Base-by-base conservation (phyloP, 1,139 yeast species). In the Zygosaccharomyces sapae region DNA sequence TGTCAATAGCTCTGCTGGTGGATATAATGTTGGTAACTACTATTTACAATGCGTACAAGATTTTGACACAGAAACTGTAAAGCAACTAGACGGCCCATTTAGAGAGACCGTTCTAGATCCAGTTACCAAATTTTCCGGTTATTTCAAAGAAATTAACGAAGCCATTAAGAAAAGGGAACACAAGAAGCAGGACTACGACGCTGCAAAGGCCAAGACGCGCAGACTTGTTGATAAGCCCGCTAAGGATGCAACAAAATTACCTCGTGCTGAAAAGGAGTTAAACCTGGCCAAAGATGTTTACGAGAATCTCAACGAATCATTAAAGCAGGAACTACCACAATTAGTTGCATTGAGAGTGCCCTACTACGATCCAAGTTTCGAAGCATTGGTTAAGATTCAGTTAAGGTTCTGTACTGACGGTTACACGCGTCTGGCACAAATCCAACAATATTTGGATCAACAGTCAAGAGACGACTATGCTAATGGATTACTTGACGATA, bases 31-130 rank as follows among this genome's bases (percentile, higher is more conserved):
- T 27, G 95, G 96, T 45, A 80, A 77, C 55, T 80, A 81, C 65
- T 92, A 94, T 69, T 70, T 86, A 54, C 92, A 86, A 61, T 83
- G 90, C 45, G 97, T 92, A 18, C 80, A 83, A 58, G 98, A 92
- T 54, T 83, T 89, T 57, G 98, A 92, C 65, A 80, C 84, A 39
- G 97, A 92, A 66, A 92, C 97, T 0, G 96, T 90, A 44, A 90
- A 92, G 67, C 95, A 88, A 56, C 71, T 94, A 56, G 98, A 92
- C 66, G 97, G 96, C 1, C 98, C 98, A 25, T 92, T 86, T 68
- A 80, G 98, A 65, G 96, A 90, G 62, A 88, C 98, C 0, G 95
- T 92, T 30, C 74, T 92, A 61, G 97, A 90, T 54, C 99, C 99
- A 10, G 78, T 90, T 49, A 74, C 86, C 41, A 86, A 94, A 54